Evolutionary conservation across 2,329 filamentous ascomycete species (phyloP), one percentile per base, ranked within the genome.

Genomic region (Sporothrix dimorphospora): DNA sequence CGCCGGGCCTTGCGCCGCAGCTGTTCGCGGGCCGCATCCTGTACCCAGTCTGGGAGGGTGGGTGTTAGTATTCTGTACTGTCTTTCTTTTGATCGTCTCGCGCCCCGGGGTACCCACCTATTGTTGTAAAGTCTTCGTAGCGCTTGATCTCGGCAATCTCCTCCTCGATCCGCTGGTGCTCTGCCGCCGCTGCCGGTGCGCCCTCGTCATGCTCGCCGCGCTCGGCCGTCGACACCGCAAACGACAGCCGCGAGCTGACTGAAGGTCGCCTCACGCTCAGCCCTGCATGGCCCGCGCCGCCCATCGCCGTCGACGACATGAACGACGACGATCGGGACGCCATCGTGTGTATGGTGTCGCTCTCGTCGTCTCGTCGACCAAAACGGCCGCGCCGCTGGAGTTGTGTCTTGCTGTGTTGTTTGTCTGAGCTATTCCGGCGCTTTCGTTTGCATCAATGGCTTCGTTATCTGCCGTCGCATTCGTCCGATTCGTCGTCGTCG

Each of bases 111-210:
- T n/a, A n/a, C n/a, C 21, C 85, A 91, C 89, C 89, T 87, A 96
- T 96, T 0, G 96, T 99, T 6, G 94, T 97, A 80, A 99, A 99
- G 82, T 99, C 96, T 87, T 97, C 96, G 83, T 99, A 99, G 83
- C 95, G 89, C 83, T 98, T 98, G 80, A 99, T 98, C 84, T 98
- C 92, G 34, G 92, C 94, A 79, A 99, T 97, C 83, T 99, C 96
- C 79, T 98, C 94, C 74, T 94, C 92, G 76, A 97, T 93, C 74
- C 91, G 89, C 74, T 91, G 88, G 78, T 92, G 89, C 71, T 86
- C 89, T 38, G 85, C 81, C 45, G 80, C 85, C 12, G 80, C 81
- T 47, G 84, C 82, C 66, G 84, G 83, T 73, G 82, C 82, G 73
- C 85, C 82, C 73, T 40, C 71, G 45, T 90, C 87, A 74, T 89